Conservation (phyloP, 441 rosid genomes). For the Manihot esculenta region DNA sequence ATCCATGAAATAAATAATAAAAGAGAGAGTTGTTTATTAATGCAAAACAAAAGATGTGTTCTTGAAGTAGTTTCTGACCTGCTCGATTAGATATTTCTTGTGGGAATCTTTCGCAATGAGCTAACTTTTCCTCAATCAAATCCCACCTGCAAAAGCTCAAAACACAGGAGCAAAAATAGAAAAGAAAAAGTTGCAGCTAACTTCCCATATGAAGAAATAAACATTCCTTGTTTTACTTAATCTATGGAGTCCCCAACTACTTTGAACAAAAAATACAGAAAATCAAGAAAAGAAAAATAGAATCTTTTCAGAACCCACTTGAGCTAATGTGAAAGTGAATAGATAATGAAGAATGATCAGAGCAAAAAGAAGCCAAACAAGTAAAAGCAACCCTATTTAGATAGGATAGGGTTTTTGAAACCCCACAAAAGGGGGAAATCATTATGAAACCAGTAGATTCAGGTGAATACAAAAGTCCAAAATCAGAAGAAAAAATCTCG, state of each 20-base stretch:
- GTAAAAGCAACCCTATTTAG: slow-evolving; percentile 4
- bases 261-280: neutral
- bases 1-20: neutral
- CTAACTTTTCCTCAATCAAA: slow-evolving; percentile 13
- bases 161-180: slow-evolving; percentile 3
- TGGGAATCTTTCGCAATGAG: neutral
- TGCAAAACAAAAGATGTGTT: neutral
- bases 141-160: neutral
- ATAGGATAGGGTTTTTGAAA: slow-evolving; percentile 27
- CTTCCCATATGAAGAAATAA: slow-evolving; percentile 7
- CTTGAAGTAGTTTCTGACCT: neutral
- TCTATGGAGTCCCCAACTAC: neutral
- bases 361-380: neutral
- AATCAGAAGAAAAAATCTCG: slow-evolving; percentile 9
- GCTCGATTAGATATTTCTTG: neutral
- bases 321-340: neutral
- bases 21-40: neutral
- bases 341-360: neutral
- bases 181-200: neutral
- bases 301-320: neutral
- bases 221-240: neutral
- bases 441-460: slow-evolving; percentile 17
- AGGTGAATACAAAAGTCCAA: slow-evolving; percentile 21
- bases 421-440: slow-evolving; percentile 1
- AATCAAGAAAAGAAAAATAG: neutral